Percentiles rank a stretch among this genome's conserved stretches.
phyloP scores from a whole-genome alignment of 1,284 basidiomycete species.

The Cryptococcus hybrid region DNA sequence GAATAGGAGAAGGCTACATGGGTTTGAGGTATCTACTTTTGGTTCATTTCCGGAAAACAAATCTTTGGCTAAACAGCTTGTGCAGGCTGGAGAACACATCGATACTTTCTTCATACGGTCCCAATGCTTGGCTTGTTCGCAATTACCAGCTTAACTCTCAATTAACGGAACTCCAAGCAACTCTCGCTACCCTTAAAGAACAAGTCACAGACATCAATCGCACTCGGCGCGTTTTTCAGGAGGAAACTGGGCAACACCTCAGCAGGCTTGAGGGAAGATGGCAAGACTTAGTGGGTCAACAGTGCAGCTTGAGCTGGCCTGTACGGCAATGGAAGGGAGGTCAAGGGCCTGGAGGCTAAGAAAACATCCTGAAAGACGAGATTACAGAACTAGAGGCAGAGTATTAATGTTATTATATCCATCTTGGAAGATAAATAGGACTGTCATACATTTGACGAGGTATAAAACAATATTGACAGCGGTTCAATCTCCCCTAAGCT shows the following conservation, averaged over 20 bases:
- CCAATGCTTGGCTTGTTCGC: conserved; percentile 86
- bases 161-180: conserved; percentile 68
- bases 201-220: conserved; percentile 79
- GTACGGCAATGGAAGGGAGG: conserved; percentile 47
- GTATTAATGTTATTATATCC: too few relatives aligned
- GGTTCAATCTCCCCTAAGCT: conserved; percentile 76
- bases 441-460: too few relatives aligned
- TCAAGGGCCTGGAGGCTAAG: conserved; percentile 37
- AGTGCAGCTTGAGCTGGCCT: conserved; percentile 50
- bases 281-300: conserved; percentile 46
- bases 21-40: conserved; percentile 76
- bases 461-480: background rate
- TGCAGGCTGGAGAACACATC: conserved; percentile 79
- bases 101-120: conserved; percentile 79
- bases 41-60: conserved; percentile 24
- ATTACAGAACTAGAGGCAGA: conserved; percentile 34
- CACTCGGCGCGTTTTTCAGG: conserved; percentile 69
- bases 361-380: conserved; percentile 37
- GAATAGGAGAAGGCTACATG: conserved; percentile 87
- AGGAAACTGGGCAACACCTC: conserved; percentile 44
- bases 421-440: too few relatives aligned
- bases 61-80: background rate
- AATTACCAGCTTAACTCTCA: conserved; percentile 83
- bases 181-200: conserved; percentile 69
- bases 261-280: conserved; percentile 41